Base-by-base conservation (phyloP, 768 basidiomycete species). In the Amanita brunnescens region DNA sequence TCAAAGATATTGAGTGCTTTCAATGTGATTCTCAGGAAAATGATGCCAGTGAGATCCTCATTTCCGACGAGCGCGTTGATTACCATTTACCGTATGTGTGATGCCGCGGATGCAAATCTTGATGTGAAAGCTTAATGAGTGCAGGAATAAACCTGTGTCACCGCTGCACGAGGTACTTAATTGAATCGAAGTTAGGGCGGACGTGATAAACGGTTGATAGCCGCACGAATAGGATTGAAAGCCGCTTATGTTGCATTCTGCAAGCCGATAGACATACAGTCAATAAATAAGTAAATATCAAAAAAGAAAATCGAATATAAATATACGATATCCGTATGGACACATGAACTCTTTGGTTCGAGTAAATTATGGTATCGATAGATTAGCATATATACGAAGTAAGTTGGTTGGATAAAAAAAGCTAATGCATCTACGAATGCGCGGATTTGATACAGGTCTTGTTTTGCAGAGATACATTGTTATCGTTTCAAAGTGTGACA, bases 401-500 rank as follows among this genome's bases (percentile, higher is more conserved):
- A 23, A 6, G 21, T 4, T 21, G 12, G 23, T 29, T 26, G 26
- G 12, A 29, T n/a, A 26, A 29, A 6, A 10, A 29, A 33, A 12
- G 6, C 32, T 20, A 34, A 47, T 37, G 30, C 16, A 21, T 30
- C 30, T 46, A 46, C 32, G 44, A 33, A 47, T 37, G 46, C 30
- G 26, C 5, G 7, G 26, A 29, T 7, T 5, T 47, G 23, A 24
- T 40, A 48, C 33, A 37, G 37, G 18, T 24, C 16, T 35, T 34
- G 7, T 47, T 16, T n/a, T n/a, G 34, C 16, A 35, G 18, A 13
- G 46, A 30, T 33, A 46, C 32, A 30, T 20, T 16, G 14, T 20
- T 20, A 13, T 39, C 12, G 16, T 53, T 53, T 59, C 51, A 65
- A 12, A 65, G 54, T n/a, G 64, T 65, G 12, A 57, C 52, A 55